Evolutionary conservation across 163 green algal genomes (phyloP).

Genomic region (Chlamydomonas reinhardtii): DNA sequence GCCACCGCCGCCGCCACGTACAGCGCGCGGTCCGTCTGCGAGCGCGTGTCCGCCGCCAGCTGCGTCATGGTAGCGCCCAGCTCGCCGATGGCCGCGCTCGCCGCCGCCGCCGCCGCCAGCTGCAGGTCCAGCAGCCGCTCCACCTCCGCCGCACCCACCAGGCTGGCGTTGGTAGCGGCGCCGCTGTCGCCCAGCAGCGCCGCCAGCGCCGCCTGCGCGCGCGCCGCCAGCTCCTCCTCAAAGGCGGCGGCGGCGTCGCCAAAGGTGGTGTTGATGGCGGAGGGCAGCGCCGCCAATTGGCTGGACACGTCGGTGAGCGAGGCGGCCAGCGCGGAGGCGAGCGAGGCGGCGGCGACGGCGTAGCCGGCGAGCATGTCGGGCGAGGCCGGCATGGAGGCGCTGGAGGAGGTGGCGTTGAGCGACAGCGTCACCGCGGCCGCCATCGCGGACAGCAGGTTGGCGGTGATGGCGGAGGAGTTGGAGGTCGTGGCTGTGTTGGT

Average conservation of each 20-base stretch:
- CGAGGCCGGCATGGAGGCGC: neutral
- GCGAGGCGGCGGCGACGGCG: neutral
- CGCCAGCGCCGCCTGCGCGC: neutral
- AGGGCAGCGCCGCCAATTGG: neutral
- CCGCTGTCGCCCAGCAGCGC: neutral
- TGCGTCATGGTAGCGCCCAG: neutral
- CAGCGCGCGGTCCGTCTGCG: constrained; percentile 22
- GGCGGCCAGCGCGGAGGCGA: neutral
- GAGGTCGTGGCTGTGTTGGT: neutral
- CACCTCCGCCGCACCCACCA: neutral
- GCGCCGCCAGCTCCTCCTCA: neutral
- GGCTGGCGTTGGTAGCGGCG: neutral
- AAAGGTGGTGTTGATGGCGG: neutral
- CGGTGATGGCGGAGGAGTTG: neutral
- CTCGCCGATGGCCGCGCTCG: neutral
- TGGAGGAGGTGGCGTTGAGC: constrained; percentile 11
- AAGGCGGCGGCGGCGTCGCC: neutral
- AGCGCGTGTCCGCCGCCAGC: constrained; percentile 9
- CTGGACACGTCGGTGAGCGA: neutral
- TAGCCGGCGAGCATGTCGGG: neutral
- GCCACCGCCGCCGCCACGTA: constrained; percentile 2
- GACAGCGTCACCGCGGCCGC: neutral
- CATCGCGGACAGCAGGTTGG: neutral
- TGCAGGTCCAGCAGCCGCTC: neutral
- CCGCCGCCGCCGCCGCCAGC: neutral